Base-by-base conservation (phyloP, 2,329 filamentous ascomycete species). In the Fusarium mangiferae region DNA sequence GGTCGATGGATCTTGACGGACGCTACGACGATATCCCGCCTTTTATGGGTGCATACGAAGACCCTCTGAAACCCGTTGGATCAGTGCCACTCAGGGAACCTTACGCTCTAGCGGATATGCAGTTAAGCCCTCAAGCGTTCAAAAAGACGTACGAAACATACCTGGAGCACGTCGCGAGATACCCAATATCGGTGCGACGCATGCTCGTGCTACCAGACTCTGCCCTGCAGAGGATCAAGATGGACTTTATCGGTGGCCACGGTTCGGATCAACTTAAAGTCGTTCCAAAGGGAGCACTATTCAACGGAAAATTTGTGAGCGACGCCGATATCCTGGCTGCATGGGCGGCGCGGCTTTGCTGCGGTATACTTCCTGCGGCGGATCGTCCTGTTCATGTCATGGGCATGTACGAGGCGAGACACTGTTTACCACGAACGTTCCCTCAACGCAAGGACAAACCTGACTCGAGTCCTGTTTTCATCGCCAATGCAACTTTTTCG, bases 331-430 rank as follows among this genome's bases (percentile, higher is more conserved):
- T 64, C 6, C 17, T 64, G 6, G 36, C 61, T 12, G 55, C 28
- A 5, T 64, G 61, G 61, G 61, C 61, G 8, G 61, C 61, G 15
- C 55, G 55, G 18, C 36, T 61, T 20, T 64, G 61, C 24, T 64
- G 61, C 13, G 28, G 42, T 15, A 64, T 64, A 17, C 61, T 61
- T 36, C 61, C 61, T n/a, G 9, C 36, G 17, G 17, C 18, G 17
- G 61, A 64, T 17, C 55, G 38, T 6, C 61, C 44, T 11, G 44
- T 64, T 15, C 61, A 64, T 49, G 10, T 64, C 5, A 64, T 61
- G 61, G 55, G 61, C 17, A 64, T 64, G 61, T 61, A 64, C 10
- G 44, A 64, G 44, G 61, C 44, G 6, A 61, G 61, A 49, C 55
- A 64, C 13, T 64, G 61, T 14, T 10, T 64, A 6, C 55, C 61